Evolutionary conservation across 441 rosid genomes (phyloP), one percentile per base, ranked within the genome.

Genomic region (Erodium moschatum): DNA sequence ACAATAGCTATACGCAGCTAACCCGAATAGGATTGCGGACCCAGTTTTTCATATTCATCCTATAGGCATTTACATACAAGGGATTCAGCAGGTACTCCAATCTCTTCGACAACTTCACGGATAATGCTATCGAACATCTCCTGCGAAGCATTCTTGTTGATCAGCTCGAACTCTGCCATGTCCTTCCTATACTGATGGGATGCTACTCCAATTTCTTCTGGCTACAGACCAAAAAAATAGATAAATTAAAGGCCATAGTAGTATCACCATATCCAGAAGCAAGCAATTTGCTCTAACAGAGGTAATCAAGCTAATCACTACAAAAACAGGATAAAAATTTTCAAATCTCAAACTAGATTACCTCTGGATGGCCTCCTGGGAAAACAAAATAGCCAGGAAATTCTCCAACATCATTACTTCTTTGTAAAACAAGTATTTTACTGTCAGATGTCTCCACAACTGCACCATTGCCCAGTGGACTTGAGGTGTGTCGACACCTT

Each of bases 311-410:
- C 68, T 69, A 60, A n/a, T 67, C 8, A 54, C 9, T 6, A 58
- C 70, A 40, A 56, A 31, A 5, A 70, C 56, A 56, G 69, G 61
- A 73, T 69, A 33, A 13, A 61, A 15, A 24, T 35, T 48, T 40
- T 33, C 67, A 72, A 13, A 16, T 65, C 69, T n/a, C 15, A 52
- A 42, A 69, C 64, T 60, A 20, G 56, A 73, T 73, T 29, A 89
- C 98, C 97, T 90, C 97, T 60, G 97, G 97, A 82, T 92, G 97
- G 21, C 97, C 97, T 62, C 97, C 97, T 10, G 98, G 98, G 54
- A 90, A 90, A 56, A 90, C 98, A 66, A 81, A 85, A 74, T 87
- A 84, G 35, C 97, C 91, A 67, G 98, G 94, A 82, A 90, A 92
- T 72, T 92, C 98, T 64, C 97, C 96, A 42, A 92, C 97, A 78